phyloP scores from a whole-genome alignment of 495 filamentous ascomycete species.

The Xylaria grammica region DNA sequence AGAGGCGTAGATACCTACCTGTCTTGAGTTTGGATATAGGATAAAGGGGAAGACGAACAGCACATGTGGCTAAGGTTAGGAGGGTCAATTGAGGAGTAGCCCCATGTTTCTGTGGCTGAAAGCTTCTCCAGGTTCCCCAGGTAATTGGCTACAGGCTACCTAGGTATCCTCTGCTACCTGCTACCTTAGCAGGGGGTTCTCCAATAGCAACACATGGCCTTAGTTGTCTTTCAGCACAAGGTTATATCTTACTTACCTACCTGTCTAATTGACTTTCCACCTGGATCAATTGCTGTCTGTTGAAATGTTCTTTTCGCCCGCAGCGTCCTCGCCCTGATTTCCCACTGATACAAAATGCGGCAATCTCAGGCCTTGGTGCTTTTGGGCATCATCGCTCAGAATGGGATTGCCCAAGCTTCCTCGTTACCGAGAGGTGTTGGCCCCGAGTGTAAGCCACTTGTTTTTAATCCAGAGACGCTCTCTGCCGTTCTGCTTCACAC shows the following conservation, averaged over 20 bases:
- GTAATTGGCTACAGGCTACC: too few relatives aligned
- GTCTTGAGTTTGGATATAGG: background rate
- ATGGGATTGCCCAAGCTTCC: conserved; percentile 34
- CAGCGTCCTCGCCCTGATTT: background rate
- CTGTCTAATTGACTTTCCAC: background rate
- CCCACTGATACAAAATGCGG: conserved; percentile 32
- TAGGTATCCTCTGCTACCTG: background rate
- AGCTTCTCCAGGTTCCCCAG: too few relatives aligned
- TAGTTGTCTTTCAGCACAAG: too few relatives aligned
- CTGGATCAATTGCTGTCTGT: background rate
- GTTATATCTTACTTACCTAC: background rate
- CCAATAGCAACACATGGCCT: background rate
- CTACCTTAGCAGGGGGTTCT: background rate
- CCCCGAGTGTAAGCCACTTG: conserved; percentile 33
- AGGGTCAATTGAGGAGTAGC: too few relatives aligned
- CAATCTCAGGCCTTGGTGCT: conserved; percentile 41
- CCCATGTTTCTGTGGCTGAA: background rate
- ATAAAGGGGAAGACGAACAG: background rate
- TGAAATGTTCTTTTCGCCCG: conserved; percentile 21
- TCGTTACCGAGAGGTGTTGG: conserved; percentile 42
- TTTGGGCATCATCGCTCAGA: conserved; percentile 37
- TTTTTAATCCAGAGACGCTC: conserved; percentile 23
- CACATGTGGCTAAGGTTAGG: background rate
- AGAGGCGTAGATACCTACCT: background rate
- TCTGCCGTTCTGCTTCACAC: conserved; percentile 40